Evolutionary conservation across 1,139 yeast genomes (phyloP).

Genomic region (Hansenula lynferdii): DNA sequence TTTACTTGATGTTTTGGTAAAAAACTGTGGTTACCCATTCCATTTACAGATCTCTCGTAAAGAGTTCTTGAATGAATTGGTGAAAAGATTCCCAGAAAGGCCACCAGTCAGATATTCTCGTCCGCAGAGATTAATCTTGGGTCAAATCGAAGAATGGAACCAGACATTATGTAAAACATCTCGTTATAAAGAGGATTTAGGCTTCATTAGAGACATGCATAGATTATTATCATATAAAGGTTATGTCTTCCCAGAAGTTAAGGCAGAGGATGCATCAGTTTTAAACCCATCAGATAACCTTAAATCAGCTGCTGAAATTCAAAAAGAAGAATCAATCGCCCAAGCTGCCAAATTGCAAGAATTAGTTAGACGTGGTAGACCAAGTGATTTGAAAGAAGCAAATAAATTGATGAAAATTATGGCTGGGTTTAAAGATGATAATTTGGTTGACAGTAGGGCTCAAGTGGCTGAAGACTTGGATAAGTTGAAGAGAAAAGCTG

Average conservation of each 20-base stretch:
- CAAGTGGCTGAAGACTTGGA: conserved; percentile 82
- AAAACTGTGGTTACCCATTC: conserved; percentile 97
- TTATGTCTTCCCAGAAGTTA: conserved; percentile 87
- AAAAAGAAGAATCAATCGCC: conserved; percentile 87
- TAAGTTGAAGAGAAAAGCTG: conserved; percentile 83
- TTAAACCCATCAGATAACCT: conserved; percentile 87
- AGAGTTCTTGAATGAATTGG: conserved; percentile 90
- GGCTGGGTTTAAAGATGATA: conserved; percentile 95
- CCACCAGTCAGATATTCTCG: conserved; percentile 86
- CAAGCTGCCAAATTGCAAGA: conserved; percentile 96
- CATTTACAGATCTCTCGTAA: conserved; percentile 93
- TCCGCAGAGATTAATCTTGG: conserved; percentile 78
- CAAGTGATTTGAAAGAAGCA: conserved; percentile 94
- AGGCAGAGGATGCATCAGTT: conserved; percentile 89
- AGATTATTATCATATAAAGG: conserved; percentile 83
- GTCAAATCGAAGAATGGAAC: conserved; percentile 96
- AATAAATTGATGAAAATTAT: conserved; percentile 93
- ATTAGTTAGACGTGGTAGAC: conserved; percentile 90
- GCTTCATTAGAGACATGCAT: conserved; percentile 94
- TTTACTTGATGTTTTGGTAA: conserved; percentile 80
- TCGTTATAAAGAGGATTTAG: conserved; percentile 85
- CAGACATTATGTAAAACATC: conserved; percentile 92
- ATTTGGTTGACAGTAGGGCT: conserved; percentile 59
- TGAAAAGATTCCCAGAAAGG: conserved; percentile 88
- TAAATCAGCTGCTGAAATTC: conserved; percentile 85